These are phyloP conservation scores for Sistotremastrum suecicum DNA, from an alignment of 768 basidiomycete genomes.

Conservation along the genomic window DNA sequence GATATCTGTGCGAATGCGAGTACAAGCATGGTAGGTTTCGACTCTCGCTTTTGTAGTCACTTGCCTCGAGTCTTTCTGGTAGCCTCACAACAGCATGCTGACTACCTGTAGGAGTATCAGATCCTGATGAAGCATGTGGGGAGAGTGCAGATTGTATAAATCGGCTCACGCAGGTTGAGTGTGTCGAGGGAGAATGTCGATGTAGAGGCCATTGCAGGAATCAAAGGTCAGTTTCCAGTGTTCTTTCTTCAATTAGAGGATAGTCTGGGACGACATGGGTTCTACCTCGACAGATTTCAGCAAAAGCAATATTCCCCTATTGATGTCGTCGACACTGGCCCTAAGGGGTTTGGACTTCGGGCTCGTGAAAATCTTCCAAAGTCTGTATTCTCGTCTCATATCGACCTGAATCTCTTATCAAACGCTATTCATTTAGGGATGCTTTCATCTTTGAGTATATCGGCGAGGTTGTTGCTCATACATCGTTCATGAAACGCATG, in stretches of 20 bases:
- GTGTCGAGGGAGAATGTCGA: constrained; percentile 79
- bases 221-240: constrained; percentile 53
- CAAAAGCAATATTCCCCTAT: constrained; percentile 72
- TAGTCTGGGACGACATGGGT: neutral
- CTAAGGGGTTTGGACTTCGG: constrained; percentile 90
- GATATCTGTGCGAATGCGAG: constrained; percentile 89
- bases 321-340: constrained; percentile 84
- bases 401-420: neutral
- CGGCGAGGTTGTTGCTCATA: constrained; percentile 85
- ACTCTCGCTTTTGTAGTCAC: constrained; percentile 3
- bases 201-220: constrained; percentile 77
- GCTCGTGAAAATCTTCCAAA: constrained; percentile 52
- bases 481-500: constrained; percentile 87
- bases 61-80: constrained; percentile 10
- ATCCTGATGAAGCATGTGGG: constrained; percentile 62
- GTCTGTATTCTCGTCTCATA: constrained; percentile 27
- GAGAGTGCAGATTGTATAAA: constrained; percentile 91
- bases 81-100: constrained; percentile 14
- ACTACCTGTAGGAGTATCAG: constrained; percentile 38
- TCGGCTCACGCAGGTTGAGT: constrained; percentile 92
- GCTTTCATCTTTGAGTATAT: constrained; percentile 94
- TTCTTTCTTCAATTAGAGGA: neutral
- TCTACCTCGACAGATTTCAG: constrained; percentile 51
- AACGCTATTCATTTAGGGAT: constrained; percentile 40
- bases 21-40: constrained; percentile 64